Conservation (phyloP, 1,139 yeast species). For the Magnusiomyces fungicola region DNA sequence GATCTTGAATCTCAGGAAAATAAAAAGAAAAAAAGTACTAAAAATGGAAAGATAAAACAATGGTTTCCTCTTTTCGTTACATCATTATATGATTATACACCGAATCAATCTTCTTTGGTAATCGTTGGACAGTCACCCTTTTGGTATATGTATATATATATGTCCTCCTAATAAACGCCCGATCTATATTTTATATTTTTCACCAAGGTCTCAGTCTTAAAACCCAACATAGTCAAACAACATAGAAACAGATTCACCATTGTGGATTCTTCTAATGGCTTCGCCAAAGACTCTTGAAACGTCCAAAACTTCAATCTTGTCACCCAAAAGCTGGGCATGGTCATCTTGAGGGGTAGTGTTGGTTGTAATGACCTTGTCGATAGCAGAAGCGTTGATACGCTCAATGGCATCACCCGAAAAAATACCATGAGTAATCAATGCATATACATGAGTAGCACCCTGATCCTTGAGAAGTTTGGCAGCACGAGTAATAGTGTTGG, state of each 20-base stretch:
- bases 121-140: no score
- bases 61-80: no score
- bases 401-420: slow-evolving; percentile 87
- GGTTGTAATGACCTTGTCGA: slow-evolving; percentile 85
- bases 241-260: slow-evolving; percentile 94
- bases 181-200: no score
- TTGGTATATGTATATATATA: no score
- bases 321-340: slow-evolving; percentile 44
- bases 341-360: slow-evolving; percentile 83
- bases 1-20: no score
- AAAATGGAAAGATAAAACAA: no score
- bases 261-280: slow-evolving; percentile 90
- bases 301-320: slow-evolving; percentile 73
- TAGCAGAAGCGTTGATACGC: slow-evolving; percentile 57
- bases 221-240: slow-evolving; percentile 61
- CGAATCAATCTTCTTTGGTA: no score
- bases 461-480: slow-evolving; percentile 87
- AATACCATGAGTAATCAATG: slow-evolving; percentile 86
- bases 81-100: no score
- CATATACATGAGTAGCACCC: slow-evolving; percentile 82
- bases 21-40: no score
- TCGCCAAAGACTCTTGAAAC: slow-evolving; percentile 86
- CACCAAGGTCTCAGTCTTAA: no score
- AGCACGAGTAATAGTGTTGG: slow-evolving; percentile 85
- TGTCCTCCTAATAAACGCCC: no score